Conservation (phyloP, 768 basidiomycete species). For the Tephrocybe sp. region DNA sequence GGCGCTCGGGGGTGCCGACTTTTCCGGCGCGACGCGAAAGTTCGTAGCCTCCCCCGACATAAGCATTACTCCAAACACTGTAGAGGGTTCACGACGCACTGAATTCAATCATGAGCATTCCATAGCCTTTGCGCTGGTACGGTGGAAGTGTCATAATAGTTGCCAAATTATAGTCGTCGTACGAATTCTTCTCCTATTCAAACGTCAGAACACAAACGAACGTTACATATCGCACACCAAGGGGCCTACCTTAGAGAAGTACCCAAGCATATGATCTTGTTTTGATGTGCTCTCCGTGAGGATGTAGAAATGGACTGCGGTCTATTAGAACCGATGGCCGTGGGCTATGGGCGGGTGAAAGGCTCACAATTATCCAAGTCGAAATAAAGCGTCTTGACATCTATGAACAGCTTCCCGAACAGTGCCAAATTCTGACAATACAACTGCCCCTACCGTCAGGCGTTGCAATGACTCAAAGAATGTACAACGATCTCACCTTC, state of each 20-base stretch:
- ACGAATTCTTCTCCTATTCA: slow-evolving; percentile 86
- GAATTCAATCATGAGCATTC: slow-evolving; percentile 97
- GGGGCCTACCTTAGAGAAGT: slow-evolving; percentile 58
- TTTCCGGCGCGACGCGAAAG: slow-evolving; percentile 78
- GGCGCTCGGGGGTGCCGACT: slow-evolving; percentile 91
- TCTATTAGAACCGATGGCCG: background rate
- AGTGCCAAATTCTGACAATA: slow-evolving; percentile 96
- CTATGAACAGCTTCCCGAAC: slow-evolving; percentile 98
- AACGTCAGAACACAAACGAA: background rate
- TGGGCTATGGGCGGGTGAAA: background rate
- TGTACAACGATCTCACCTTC: slow-evolving; percentile 57
- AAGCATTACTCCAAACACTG: background rate
- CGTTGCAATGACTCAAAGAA: background rate
- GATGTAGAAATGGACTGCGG: slow-evolving; percentile 85
- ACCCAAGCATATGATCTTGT: slow-evolving; percentile 77
- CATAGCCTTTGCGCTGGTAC: slow-evolving; percentile 86
- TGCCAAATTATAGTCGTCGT: slow-evolving; percentile 96
- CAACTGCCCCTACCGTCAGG: slow-evolving; percentile 50
- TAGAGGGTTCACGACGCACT: slow-evolving; percentile 53
- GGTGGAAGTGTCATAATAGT: slow-evolving; percentile 96
- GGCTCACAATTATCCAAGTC: slow-evolving; percentile 81
- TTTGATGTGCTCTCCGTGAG: slow-evolving; percentile 81
- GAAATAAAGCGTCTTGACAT: slow-evolving; percentile 94
- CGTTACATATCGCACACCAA: background rate
- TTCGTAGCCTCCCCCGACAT: slow-evolving; percentile 72